Evolutionary conservation across 2,329 filamentous ascomycete species (phyloP).

Genomic region (Ophiocordyceps sinensis): DNA sequence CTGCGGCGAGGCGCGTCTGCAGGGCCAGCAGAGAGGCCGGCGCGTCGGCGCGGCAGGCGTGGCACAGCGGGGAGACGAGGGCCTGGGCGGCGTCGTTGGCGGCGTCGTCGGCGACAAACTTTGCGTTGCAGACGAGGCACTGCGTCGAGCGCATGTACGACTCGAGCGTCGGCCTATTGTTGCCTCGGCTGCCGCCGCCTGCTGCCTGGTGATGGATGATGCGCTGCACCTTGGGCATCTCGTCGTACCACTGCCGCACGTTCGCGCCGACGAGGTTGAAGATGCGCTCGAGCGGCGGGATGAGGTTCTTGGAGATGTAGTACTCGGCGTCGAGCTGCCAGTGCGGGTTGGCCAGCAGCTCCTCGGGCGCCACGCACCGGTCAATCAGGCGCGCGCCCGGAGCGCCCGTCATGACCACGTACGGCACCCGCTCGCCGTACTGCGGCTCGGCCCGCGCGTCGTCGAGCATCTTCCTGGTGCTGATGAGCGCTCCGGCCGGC

Average conservation of each 20-base stretch:
- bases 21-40: conserved; percentile 50
- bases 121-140: conserved; percentile 55
- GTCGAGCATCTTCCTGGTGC: conserved; percentile 69
- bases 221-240: conserved; percentile 84
- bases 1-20: conserved; percentile 42
- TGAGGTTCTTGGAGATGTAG: conserved; percentile 91
- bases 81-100: conserved; percentile 2
- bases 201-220: conserved; percentile 37
- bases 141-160: conserved; percentile 75
- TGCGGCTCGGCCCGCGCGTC: conserved; percentile 83
- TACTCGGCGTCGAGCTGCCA: conserved; percentile 84
- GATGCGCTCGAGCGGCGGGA: conserved; percentile 87
- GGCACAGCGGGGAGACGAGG: conserved; percentile 32
- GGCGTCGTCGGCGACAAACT: conserved; percentile 11
- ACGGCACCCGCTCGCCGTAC: conserved; percentile 88
- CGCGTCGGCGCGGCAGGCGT: conserved; percentile 35
- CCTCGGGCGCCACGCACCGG: conserved; percentile 78
- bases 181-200: conserved; percentile 9
- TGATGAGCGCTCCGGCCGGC: conserved; percentile 80
- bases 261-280: conserved; percentile 94
- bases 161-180: conserved; percentile 56
- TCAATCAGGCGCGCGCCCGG: conserved; percentile 78
- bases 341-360: conserved; percentile 61
- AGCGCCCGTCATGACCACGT: conserved; percentile 80
- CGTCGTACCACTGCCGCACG: conserved; percentile 82